Conservation (phyloP, 1,284 basidiomycete species). For the Apiotrichum mycotoxinovorans region DNA sequence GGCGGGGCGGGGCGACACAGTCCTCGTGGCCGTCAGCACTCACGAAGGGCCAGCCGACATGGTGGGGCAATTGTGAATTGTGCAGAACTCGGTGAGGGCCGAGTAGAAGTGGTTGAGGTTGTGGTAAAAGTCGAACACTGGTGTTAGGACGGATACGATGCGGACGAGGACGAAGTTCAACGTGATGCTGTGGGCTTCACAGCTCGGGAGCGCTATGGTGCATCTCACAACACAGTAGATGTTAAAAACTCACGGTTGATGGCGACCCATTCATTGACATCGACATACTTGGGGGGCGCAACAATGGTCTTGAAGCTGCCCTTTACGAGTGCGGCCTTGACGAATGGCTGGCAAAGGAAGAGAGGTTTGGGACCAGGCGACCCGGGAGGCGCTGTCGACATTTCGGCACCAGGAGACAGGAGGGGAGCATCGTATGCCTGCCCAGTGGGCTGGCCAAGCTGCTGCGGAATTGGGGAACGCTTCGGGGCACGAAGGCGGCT, state of each 20-base stretch:
- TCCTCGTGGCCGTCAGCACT: too few relatives aligned
- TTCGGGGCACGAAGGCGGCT: conserved; percentile 49
- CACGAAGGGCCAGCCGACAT: conserved; percentile 91
- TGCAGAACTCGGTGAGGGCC: conserved; percentile 91
- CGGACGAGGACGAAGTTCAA: background rate
- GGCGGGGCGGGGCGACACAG: too few relatives aligned
- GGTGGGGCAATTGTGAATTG: conserved; percentile 77
- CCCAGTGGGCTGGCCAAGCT: conserved; percentile 20
- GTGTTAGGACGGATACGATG: background rate
- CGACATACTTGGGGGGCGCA: conserved; percentile 92
- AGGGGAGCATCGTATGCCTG: conserved; percentile 38
- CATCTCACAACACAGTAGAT: too few relatives aligned
- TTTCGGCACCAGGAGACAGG: conserved; percentile 38
- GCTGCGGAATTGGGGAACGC: conserved; percentile 34
- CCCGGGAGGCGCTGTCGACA: conserved; percentile 18
- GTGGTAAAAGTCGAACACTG: conserved; percentile 93
- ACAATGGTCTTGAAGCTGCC: conserved; percentile 99
- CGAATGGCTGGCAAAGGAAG: conserved; percentile 91
- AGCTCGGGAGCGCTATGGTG: too few relatives aligned
- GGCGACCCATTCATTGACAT: conserved; percentile 98
- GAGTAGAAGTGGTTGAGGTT: conserved; percentile 98
- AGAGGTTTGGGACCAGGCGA: conserved; percentile 55
- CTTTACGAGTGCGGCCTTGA: conserved; percentile 93
- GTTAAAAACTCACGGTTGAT: conserved; percentile 90
- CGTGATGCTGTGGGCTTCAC: background rate